phyloP scores from a whole-genome alignment of 2,329 filamentous ascomycete species.

The Penicillium frequentans region DNA sequence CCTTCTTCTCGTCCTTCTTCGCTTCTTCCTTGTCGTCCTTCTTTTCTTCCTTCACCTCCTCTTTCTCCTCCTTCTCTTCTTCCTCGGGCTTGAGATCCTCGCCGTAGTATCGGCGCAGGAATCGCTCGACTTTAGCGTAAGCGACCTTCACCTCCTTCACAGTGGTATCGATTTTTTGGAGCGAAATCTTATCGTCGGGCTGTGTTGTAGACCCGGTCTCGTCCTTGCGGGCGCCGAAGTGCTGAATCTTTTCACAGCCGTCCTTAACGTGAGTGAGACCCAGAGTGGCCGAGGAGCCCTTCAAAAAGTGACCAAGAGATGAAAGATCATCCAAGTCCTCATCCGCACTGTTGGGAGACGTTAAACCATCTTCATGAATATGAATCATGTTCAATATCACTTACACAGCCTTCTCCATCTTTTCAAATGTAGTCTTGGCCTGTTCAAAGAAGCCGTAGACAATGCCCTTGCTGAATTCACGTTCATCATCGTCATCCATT shows the following conservation, averaged over 20 bases:
- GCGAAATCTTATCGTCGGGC: conserved; percentile 65
- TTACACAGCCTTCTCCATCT: conserved; percentile 84
- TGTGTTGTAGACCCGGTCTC: conserved; percentile 69
- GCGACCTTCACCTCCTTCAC: conserved; percentile 73
- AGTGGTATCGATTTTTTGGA: conserved; percentile 69
- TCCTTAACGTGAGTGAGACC: conserved; percentile 89
- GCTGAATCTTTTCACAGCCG: conserved; percentile 93
- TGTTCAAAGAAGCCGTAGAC: conserved; percentile 93
- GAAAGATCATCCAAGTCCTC: conserved; percentile 75
- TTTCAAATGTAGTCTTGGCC: conserved; percentile 77
- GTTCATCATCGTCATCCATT: conserved; percentile 90
- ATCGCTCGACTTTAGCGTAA: conserved; percentile 69
- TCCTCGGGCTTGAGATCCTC: conserved; percentile 33
- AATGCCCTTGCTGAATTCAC: conserved; percentile 85
- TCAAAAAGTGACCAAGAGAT: conserved; percentile 88
- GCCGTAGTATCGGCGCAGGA: conserved; percentile 70
- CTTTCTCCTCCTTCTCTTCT: conserved; percentile 12
- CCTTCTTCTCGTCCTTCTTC: conserved; percentile 11
- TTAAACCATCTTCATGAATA: neutral
- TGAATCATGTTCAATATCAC: conserved; percentile 34
- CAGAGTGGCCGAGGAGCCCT: conserved; percentile 92
- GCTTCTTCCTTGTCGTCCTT: conserved; percentile 1
- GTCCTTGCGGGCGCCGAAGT: conserved; percentile 81
- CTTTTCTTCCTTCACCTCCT: conserved; percentile 7
- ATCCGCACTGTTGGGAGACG: conserved; percentile 53